Base-by-base conservation (phyloP, 1,284 basidiomycete genomes). In the Ceratobasidium sp. region DNA sequence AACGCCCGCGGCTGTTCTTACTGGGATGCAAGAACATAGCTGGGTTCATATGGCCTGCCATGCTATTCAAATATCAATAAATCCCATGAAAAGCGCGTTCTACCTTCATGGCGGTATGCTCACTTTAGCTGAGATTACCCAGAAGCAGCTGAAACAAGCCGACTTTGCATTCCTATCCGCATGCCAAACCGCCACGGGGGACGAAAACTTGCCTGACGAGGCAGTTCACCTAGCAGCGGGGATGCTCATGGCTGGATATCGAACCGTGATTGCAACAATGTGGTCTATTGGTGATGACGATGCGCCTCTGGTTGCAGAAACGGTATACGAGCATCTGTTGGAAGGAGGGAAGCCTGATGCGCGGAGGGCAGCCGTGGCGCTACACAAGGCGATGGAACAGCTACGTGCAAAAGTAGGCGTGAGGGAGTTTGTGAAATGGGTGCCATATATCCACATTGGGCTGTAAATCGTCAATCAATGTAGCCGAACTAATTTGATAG, bases 181-280 rank as follows among this genome's bases (percentile, higher is more conserved):
- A 13, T 66, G 47, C n/a, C 7, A 66, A 6, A 49, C 46, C 1
- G 63, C 63, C 3, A 26, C 46, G 7, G 63, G 63, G 16, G 4
- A 70, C n/a, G 26, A 21, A 4, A 21, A 21, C 16, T 18, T 26
- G 14, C 67, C 52, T 41, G 63, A 54, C 2, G 63, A 66, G 38
- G n/a, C 49, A 5, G 28, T 43, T 35, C 44, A 66, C n/a, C 32
- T 66, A 1, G 49, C 63, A 3, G 63, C 63, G 2, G 63, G 50
- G 16, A 55, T 70, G 47, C 52, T 55, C 18, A 32, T 58, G 18
- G 35, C 50, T 4, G 66, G 66, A 2, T 70, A 54, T 46, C 5
- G 21, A 30, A 70, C 13, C n/a, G 66, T 55, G 8, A 54, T 70
- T 23, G 66, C 28, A 13, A 70, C 66, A 41, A 57, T 70, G 52